Base-by-base conservation (phyloP, 495 filamentous ascomycete species). In the Astrothelium macrocarpum region DNA sequence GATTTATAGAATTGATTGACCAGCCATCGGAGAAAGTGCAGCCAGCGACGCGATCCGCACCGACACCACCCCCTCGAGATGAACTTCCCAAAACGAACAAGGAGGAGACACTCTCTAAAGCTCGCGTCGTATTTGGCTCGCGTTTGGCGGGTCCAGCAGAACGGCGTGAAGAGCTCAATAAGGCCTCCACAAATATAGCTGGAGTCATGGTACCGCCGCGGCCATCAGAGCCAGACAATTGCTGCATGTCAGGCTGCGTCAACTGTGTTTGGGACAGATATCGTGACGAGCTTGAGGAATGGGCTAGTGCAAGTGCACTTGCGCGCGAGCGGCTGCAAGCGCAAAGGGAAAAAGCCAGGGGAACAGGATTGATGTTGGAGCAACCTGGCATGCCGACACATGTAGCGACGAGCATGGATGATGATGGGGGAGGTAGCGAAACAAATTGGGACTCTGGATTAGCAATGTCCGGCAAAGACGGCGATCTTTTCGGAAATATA, bases 161-260 rank as follows among this genome's bases (percentile, higher is more conserved):
- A 70, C 79, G 87, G 66, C 76, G 82, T 67, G 74, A 83, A 68
- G 77, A 88, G 67, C 81, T 84, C 65, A 70, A 84, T 70, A 76
- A 81, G 64, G 75, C 79, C 49, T 82, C 76, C 69, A 81, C 79
- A 49, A 79, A 83, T 18, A 76, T 96, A 66, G 90, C 90, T 14
- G 92, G 92, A 31, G 82, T 96, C 12, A 78, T 82, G 62, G 88
- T 96, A 2, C 92, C 91, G 12, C 91, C 91, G 20, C 80, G 82
- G 16, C 94, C 94, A 9, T 81, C 85, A 60, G 94, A 98, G 73
- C 94, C 94, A 16, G 94, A 97, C 73, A 96, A 97, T 75, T 98
- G 94, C 82, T 98, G 94, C 77, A 98, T 97, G 94, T 90, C 87
- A 69, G 94, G 94, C 31, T 98, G 94, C 73, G 92, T 96, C 32